phyloP scores from a whole-genome alignment of 805 yeast species.

The Dipodascopsis uninucleata region DNA sequence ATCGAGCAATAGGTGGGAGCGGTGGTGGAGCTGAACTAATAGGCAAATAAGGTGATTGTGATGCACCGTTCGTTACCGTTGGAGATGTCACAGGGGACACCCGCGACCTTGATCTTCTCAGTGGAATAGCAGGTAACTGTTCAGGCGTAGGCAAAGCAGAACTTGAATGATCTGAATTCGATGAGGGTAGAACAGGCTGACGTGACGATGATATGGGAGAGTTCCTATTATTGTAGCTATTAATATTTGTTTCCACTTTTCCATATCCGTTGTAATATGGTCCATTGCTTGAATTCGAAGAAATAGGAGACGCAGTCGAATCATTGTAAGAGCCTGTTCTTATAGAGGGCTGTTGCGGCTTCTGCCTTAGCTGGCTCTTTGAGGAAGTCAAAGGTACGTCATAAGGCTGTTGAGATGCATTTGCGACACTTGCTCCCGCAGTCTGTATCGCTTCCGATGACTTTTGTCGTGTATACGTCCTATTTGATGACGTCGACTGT shows the following conservation, averaged over 20 bases:
- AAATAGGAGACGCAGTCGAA: not conserved
- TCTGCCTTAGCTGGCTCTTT: too few relatives aligned
- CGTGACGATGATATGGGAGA: not conserved
- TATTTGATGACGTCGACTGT: not conserved
- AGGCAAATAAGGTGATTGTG: too few relatives aligned
- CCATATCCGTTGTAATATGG: too few relatives aligned
- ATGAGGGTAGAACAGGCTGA: not conserved
- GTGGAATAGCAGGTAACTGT: constrained; percentile 12
- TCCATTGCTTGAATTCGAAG: not conserved
- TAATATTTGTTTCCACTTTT: too few relatives aligned
- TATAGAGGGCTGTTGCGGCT: too few relatives aligned
- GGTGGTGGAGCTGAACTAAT: constrained; percentile 6
- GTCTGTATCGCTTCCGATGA: not conserved
- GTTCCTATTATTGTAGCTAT: not conserved
- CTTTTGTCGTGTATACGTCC: not conserved
- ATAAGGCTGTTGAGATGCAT: too few relatives aligned
- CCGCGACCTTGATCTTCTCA: constrained; percentile 15
- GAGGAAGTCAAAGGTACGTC: too few relatives aligned
- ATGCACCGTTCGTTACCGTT: too few relatives aligned
- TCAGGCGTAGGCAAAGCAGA: constrained; percentile 1
- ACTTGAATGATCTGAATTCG: not conserved
- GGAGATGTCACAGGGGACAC: too few relatives aligned
- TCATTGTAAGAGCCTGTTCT: too few relatives aligned
- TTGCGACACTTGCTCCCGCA: constrained; percentile 1
- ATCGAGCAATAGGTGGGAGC: constrained; percentile 1